These are phyloP conservation scores for Rhizodiscina lignyota DNA, from an alignment of 495 filamentous ascomycete species.

Conservation along the genomic window DNA sequence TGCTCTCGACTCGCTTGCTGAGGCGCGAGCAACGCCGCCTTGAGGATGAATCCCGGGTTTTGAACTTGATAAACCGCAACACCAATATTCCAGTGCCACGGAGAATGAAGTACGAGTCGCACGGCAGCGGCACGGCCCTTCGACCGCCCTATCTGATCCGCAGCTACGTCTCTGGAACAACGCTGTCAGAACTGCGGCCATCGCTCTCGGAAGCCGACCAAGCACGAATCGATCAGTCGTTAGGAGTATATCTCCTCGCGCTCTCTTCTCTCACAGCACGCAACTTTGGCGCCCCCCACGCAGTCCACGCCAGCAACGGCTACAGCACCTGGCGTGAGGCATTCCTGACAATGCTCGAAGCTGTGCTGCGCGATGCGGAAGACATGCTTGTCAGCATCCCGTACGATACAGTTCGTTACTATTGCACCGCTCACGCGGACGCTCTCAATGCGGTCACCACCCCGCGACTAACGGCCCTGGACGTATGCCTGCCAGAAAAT, in stretches of 20 bases:
- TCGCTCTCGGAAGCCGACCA: background rate
- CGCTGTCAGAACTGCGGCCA: background rate
- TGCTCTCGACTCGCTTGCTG: constrained; percentile 31
- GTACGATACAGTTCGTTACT: constrained; percentile 20
- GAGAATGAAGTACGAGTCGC: constrained; percentile 31
- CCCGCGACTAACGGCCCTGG: constrained; percentile 39
- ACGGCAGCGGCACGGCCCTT: constrained; percentile 25
- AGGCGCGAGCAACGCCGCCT: constrained; percentile 39
- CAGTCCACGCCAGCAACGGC: constrained; percentile 21
- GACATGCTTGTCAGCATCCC: constrained; percentile 51
- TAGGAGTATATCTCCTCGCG: constrained; percentile 19
- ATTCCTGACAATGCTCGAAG: constrained; percentile 43
- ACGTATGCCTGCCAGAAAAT: constrained; percentile 36
- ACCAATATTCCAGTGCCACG: constrained; percentile 30
- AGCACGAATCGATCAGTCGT: constrained; percentile 26
- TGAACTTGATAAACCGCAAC: constrained; percentile 31
- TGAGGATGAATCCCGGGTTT: constrained; percentile 36
- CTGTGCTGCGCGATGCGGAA: constrained; percentile 49
- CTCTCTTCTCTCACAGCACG: constrained; percentile 13
- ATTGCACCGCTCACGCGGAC: constrained; percentile 21
- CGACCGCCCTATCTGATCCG: constrained; percentile 22
- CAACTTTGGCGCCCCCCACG: constrained; percentile 31
- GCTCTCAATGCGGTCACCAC: constrained; percentile 38
- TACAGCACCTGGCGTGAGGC: constrained; percentile 40
- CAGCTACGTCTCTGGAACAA: background rate